phyloP scores from a whole-genome alignment of 2,329 filamentous ascomycete species.

The Trichoderma guizhouense region DNA sequence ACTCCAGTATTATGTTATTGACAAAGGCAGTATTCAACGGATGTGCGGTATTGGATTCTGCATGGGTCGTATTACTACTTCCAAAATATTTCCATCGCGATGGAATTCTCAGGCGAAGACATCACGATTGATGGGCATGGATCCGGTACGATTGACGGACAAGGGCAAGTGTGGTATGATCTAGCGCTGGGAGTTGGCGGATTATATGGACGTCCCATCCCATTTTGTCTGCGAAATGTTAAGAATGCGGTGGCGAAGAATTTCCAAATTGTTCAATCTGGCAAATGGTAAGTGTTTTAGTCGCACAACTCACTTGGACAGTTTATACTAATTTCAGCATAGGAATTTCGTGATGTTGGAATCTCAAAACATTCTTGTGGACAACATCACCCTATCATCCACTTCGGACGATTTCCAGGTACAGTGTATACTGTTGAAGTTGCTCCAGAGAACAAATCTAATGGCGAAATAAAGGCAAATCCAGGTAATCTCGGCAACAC shows the following conservation, averaged over 20 bases:
- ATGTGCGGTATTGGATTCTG: constrained; percentile 5
- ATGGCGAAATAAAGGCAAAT: not conserved
- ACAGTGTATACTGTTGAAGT: not conserved
- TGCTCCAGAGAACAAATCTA: not conserved
- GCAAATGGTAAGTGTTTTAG: not conserved
- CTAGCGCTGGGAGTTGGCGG: not conserved
- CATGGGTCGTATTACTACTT: constrained; percentile 6
- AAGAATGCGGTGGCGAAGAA: not conserved
- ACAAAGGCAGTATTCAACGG: not conserved
- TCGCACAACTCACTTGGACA: no score
- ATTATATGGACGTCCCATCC: not conserved
- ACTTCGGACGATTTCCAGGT: constrained; percentile 3
- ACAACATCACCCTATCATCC: constrained; percentile 6
- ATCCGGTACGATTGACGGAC: constrained; percentile 4
- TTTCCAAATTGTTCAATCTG: not conserved
- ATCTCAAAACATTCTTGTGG: constrained; percentile 6
- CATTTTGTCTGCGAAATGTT: constrained; percentile 3
- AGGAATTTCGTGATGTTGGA: constrained; percentile 11
- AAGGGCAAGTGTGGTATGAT: constrained; percentile 6
- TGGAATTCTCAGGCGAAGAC: constrained; percentile 1
- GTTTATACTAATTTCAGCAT: not conserved
- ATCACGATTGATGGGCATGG: constrained; percentile 1
- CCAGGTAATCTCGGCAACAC: constrained; percentile 4
- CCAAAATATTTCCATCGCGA: not conserved
- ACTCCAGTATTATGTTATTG: not conserved